A percentile compares a stretch with the other conserved stretches of the same genome.
Conservation (phyloP, 345 rosid species). For the Corchorus capsularis region DNA sequence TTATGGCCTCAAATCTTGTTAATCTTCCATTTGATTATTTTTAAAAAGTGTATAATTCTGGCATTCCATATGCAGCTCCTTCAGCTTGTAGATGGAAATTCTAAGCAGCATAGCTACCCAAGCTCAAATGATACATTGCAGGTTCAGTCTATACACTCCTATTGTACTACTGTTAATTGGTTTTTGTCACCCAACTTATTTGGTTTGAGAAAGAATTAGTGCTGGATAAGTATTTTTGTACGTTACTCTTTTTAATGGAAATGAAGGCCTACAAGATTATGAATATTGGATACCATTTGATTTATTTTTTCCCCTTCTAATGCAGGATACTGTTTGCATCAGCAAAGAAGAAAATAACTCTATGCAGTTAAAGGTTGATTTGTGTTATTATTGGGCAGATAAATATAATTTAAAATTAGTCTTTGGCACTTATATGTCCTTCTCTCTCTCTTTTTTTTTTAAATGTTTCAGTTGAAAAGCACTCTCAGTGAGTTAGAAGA, state of each 20-base stretch:
- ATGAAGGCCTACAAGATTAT: neutral
- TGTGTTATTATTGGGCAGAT: constrained; percentile 20
- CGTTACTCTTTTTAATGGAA: constrained; percentile 3
- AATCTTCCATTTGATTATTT: constrained; percentile 17
- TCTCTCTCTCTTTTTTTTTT: constrained; percentile 24
- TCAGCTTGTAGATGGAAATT: constrained; percentile 57
- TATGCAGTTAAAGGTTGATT: constrained; percentile 66
- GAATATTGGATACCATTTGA: neutral
- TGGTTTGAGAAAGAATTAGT: neutral
- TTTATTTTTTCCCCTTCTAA: constrained; percentile 23
- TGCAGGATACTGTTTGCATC: constrained; percentile 45
- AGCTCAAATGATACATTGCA: constrained; percentile 42
- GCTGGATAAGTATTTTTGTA: constrained; percentile 11
- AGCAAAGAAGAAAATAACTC: constrained; percentile 59
- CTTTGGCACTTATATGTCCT: constrained; percentile 22
- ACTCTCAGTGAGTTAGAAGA: constrained; percentile 64
- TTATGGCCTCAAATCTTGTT: constrained; percentile 14
- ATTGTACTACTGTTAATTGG: neutral
- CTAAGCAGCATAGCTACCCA: constrained; percentile 42
- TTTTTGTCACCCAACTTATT: neutral
- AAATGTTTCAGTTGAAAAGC: constrained; percentile 55
- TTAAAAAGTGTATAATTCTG: constrained; percentile 1
- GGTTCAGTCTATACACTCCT: constrained; percentile 39
- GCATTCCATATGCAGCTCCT: constrained; percentile 48
- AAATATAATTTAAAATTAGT: constrained; percentile 13